Base-by-base conservation (phyloP, 1,284 basidiomycete genomes). In the Bondarzewia mesenterica region DNA sequence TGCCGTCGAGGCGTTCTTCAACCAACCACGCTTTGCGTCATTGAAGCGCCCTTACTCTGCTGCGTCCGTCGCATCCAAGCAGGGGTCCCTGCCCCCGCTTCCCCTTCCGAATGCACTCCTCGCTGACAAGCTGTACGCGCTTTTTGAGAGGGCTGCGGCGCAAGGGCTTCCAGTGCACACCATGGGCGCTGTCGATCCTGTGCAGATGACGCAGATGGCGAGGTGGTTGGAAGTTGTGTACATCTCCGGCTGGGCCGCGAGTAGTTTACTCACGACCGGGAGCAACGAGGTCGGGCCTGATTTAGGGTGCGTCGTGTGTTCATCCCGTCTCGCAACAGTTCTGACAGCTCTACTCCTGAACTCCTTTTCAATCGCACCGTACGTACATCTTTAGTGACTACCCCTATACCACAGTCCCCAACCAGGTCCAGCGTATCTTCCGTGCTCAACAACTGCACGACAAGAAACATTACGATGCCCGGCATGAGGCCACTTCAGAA, bases 181-280 rank as follows among this genome's bases (percentile, higher is more conserved):
- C 4, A 83, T 93, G 78, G 90, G 90, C 32, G 90, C 87, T 14
- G 84, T 95, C 53, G 92, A 95, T 62, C 93, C 92, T 0, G 80
- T 93, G 3, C 92, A 95, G 68, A 90, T 93, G 84, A 92, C 93
- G 0, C 95, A 99, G 68, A 97, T 98, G 93, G 96, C 93, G 7
- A 79, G 80, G 59, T 80, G 93, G 66, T 91, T 96, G 61, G 92
- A 98, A 63, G 88, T 92, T 20, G 87, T 98, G 43, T 99, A 99
- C 64, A 78, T 99, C 22, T 96, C 92, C 36, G 95, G 95, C 22
- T 99, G 91, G 83, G 91, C 89, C 21, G 79, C 82, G 32, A 89
- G 85, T 41, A 97, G 93, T 51, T 78, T 93, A 49, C 75, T 92
- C 46, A 92, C 90, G 21, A 96, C 93, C 1, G 87, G 84, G 25